Evolutionary conservation across 768 basidiomycete species (phyloP), one percentile per base, ranked within the genome.

Genomic region (Scleroderma bovista): DNA sequence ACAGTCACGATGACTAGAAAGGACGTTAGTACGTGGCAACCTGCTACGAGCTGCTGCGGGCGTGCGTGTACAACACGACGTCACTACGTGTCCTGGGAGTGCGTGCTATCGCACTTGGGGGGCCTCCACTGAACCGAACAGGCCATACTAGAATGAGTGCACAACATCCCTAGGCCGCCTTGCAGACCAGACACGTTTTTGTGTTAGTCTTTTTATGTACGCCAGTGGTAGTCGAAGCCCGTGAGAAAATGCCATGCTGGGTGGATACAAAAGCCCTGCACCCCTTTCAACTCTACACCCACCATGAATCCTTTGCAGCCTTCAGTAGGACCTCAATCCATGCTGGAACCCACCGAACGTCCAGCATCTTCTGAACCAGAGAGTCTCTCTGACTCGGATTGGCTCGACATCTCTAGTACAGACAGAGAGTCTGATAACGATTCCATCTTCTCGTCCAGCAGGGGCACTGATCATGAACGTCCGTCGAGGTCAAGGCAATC

Each of bases 391-490:
- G 88, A 90, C 71, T 87, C 84, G 26, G 88, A 90, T 67, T 90
- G 88, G 88, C 83, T 87, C 60, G 87, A 89, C 60, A 76, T 90
- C 57, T 71, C 84, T 26, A 83, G 80, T 60, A 80, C 77, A 63
- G 79, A 78, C 57, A 57, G 55, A 32, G 80, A 80, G 48, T 86
- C 84, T 32, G 85, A 83, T 69, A 80, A 79, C 64, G 84, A 85
- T 60, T 86, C 84, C 48, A 67, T 81, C 62, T 77, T 72, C 56
- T 80, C 65, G 3, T 57, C 81, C 55, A 52, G 31, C 19, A 71
- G 73, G 54, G 80, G 75, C 62, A 80, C 77, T 61, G 83, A 85
- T 75, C 80, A 69, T 64, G 81, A 81, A 60, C 77, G 77, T 52
- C 64, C 55, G 16, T 63, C 83, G 22, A 74, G 74, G 57, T 88